Evolutionary conservation across 1,284 basidiomycete species (phyloP).

Genomic region (Leucoagaricus sp.): DNA sequence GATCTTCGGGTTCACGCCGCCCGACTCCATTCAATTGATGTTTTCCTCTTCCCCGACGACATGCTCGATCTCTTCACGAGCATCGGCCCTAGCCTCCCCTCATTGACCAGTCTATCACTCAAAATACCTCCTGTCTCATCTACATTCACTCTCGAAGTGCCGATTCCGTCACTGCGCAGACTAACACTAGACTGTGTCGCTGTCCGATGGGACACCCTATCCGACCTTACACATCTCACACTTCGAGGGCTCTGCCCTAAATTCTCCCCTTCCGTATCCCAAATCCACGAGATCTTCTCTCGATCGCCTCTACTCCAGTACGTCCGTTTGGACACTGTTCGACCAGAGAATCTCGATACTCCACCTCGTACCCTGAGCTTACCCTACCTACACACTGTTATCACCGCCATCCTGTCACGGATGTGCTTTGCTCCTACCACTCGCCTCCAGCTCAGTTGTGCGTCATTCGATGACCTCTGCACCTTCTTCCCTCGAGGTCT

Average conservation of each 20-base stretch:
- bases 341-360: conserved; percentile 16
- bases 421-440: conserved; percentile 24
- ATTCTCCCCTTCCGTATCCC: conserved; percentile 29
- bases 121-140: conserved; percentile 30
- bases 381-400: conserved; percentile 15
- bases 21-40: conserved; percentile 32
- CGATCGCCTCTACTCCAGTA: conserved; percentile 32
- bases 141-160: conserved; percentile 26
- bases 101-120: conserved; percentile 31
- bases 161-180: conserved; percentile 29
- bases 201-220: conserved; percentile 30
- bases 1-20: conserved; percentile 27
- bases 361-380: conserved; percentile 3
- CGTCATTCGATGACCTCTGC: conserved; percentile 24
- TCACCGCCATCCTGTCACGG: conserved; percentile 25
- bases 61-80: conserved; percentile 30
- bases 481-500: conserved; percentile 25
- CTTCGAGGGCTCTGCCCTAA: conserved; percentile 30
- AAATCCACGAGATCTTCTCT: conserved; percentile 29
- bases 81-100: conserved; percentile 25
- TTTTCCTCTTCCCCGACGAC: conserved; percentile 34
- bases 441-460: conserved; percentile 28
- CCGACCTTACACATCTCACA: conserved; percentile 30
- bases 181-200: conserved; percentile 33
- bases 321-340: conserved; percentile 27